A percentile compares a stretch with the other conserved stretches of the same genome.
These are phyloP conservation scores for Castanopsis chinensis DNA, from an alignment of 306 rosid species.

Conservation along the genomic window DNA sequence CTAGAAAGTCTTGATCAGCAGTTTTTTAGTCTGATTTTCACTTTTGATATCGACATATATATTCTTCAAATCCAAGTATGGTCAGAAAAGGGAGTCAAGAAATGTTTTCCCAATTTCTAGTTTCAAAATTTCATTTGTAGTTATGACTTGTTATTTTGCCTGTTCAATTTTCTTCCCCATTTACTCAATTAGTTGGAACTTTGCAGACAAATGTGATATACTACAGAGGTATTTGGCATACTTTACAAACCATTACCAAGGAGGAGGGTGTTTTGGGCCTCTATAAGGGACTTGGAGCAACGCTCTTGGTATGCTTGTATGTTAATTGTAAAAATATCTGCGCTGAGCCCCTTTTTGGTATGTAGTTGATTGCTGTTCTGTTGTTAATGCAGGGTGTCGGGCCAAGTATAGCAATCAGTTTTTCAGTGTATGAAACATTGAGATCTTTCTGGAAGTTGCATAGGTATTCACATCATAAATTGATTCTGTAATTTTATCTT, in stretches of 20 bases:
- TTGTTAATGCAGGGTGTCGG: conserved; percentile 80
- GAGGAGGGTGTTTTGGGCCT: conserved; percentile 91
- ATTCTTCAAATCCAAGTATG: conserved; percentile 8
- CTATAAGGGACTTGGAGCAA: conserved; percentile 97
- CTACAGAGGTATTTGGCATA: conserved; percentile 80
- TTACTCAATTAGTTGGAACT: conserved; percentile 22
- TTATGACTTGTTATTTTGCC: not conserved
- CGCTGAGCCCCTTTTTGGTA: conserved; percentile 12
- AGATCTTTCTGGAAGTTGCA: conserved; percentile 77
- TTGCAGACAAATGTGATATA: conserved; percentile 76
- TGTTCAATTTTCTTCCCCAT: conserved; percentile 11
- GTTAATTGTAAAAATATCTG: conserved; percentile 8
- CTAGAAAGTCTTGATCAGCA: not conserved
- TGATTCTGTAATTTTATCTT: conserved; percentile 6
- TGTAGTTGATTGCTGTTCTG: conserved; percentile 18
- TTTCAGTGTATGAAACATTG: conserved; percentile 83
- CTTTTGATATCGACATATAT: not conserved
- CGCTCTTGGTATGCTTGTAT: conserved; percentile 71
- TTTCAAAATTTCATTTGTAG: not conserved
- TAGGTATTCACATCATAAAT: conserved; percentile 50
- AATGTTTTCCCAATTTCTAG: conserved; percentile 6
- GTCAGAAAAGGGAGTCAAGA: not conserved
- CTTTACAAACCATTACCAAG: conserved; percentile 67
- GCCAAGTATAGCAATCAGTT: conserved; percentile 93
- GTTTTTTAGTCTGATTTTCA: not conserved